Conservation (phyloP, 2,329 filamentous ascomycete species). For the Diplodia scrobiculata region DNA sequence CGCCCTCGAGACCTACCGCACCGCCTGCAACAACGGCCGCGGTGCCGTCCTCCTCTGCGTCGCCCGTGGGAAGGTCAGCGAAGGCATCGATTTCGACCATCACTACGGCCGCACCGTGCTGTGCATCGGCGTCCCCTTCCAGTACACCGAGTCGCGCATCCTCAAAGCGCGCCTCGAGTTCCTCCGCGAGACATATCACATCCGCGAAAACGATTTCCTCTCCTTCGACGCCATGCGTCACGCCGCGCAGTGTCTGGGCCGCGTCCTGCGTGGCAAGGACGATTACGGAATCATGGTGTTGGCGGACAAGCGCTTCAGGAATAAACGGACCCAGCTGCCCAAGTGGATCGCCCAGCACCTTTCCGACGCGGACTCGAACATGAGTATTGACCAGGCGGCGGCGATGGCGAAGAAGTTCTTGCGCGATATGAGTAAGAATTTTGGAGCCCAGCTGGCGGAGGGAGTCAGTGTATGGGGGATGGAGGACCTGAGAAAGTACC, state of each 20-base stretch:
- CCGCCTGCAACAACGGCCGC: constrained; percentile 94
- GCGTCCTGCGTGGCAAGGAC: constrained; percentile 92
- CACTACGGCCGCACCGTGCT: constrained; percentile 95
- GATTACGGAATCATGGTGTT: constrained; percentile 99
- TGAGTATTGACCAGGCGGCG: constrained; percentile 94
- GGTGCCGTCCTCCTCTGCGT: constrained; percentile 93
- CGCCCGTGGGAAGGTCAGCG: constrained; percentile 92
- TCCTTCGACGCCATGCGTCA: constrained; percentile 99
- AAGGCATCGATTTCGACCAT: constrained; percentile 99
- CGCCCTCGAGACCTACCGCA: constrained; percentile 93
- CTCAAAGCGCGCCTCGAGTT: constrained; percentile 95
- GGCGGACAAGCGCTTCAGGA: constrained; percentile 88
- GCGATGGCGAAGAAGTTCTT: constrained; percentile 87
- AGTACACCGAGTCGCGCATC: constrained; percentile 97
- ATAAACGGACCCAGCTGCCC: constrained; percentile 85
- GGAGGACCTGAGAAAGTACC: constrained; percentile 74
- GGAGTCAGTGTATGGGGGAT: constrained; percentile 91
- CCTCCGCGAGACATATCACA: constrained; percentile 93
- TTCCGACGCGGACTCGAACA: constrained; percentile 79
- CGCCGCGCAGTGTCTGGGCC: constrained; percentile 91
- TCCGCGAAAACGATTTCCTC: constrained; percentile 94
- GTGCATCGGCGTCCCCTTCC: constrained; percentile 95
- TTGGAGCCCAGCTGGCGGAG: constrained; percentile 78
- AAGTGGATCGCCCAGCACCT: constrained; percentile 96
- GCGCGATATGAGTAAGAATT: constrained; percentile 87